A percentile compares a stretch with the other conserved stretches of the same genome.
These are phyloP conservation scores for Chlamydomonas sphaeroides DNA, from an alignment of 139 green algal genomes.

Conservation along the genomic window DNA sequence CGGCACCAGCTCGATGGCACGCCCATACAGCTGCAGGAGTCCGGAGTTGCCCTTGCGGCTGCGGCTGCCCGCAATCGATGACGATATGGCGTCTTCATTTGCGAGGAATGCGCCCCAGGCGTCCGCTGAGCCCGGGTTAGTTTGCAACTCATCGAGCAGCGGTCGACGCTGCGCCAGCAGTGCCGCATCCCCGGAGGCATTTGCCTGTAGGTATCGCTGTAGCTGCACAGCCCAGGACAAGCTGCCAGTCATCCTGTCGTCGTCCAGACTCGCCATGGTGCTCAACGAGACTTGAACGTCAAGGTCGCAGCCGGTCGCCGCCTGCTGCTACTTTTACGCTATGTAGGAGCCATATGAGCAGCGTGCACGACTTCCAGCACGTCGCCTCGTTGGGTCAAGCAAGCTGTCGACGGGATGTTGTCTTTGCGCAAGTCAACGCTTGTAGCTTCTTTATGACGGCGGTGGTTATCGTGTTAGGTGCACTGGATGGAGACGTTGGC, in stretches of 20 bases:
- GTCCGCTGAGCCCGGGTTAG: conserved; percentile 48
- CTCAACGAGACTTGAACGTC: too few species aligned
- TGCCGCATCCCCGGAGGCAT: background rate
- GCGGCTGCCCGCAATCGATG: background rate
- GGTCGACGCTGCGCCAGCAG: conserved; percentile 19
- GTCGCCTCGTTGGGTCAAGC: too few species aligned
- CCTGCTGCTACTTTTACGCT: too few species aligned
- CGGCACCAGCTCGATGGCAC: conserved; percentile 77
- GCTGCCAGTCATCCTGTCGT: conserved; percentile 47
- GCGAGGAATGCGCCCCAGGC: conserved; percentile 68
- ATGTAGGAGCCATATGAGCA: too few species aligned
- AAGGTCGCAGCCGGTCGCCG: too few species aligned
- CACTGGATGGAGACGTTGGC: too few species aligned
- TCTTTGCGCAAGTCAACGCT: too few species aligned
- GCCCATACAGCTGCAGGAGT: conserved; percentile 70
- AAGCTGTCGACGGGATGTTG: too few species aligned
- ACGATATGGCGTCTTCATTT: conserved; percentile 55
- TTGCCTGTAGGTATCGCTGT: conserved; percentile 31
- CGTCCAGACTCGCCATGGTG: background rate
- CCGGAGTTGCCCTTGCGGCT: background rate
- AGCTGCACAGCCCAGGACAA: conserved; percentile 44
- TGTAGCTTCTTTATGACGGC: too few species aligned
- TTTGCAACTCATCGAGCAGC: conserved; percentile 55
- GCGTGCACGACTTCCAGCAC: too few species aligned
- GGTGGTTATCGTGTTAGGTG: too few species aligned